Evolutionary conservation across 352 stramenopile genomes (phyloP), one percentile per base, ranked within the genome.

Genomic region (Phytophthora sp.): DNA sequence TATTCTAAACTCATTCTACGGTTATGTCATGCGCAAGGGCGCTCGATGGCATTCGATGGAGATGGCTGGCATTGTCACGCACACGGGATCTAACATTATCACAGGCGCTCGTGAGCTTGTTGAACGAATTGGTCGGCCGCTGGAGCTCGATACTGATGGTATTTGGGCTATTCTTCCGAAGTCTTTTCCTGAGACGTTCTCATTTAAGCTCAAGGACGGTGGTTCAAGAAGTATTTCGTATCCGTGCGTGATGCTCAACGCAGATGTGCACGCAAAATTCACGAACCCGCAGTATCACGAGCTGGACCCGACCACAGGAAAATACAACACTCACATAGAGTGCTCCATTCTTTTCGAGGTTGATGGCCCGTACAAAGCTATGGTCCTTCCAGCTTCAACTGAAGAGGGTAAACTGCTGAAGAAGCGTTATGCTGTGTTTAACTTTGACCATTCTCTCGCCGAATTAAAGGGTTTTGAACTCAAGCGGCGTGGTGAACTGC

Each of bases 341-440:
- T 99, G 97, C 62, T 99, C 95, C 8, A 99, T 99, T 66, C 97
- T 99, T 58, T 99, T 99, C 66, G 98, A 99, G 76, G 88, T 99
- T 8, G 98, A 99, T 77, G 98, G 98, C 2, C 97, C 98, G 10
- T 99, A 99, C 66, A 93, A 92, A 48, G 96, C 88, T 26, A 99
- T 99, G 98, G 96, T 99, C 27, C 71, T 99, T 13, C 98, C 98
- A 7, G 95, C 97, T 15, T 99, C 94, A 30, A 99, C 97, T 0
- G 97, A 99, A 76, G 98, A 99, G 80, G 98, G 98, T 18, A 98
- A 97, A 41, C 75, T 99, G 17, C 69, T 99, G 24, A 99, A 99
- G 72, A 99, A 99, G 72, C 89, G 97, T 18, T 97, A 95, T 48
- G 86, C 86, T n/a, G 86, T 95, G 12, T 95, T 95, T 45, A 93